These are phyloP conservation scores for Albugo candida DNA, from an alignment of 352 stramenopile species.

Conservation along the genomic window DNA sequence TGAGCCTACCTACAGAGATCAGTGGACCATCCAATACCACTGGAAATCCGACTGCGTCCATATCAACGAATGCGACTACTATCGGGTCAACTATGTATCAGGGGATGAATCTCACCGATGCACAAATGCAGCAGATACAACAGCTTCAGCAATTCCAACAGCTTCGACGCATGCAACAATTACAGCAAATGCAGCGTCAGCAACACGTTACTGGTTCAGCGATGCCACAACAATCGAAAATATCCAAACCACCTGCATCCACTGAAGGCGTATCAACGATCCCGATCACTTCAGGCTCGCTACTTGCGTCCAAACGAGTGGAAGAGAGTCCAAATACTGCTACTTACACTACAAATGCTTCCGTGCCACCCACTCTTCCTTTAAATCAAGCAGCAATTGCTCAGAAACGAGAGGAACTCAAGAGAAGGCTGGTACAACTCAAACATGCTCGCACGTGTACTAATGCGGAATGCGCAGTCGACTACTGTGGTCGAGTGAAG, in stretches of 20 bases:
- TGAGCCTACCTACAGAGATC: conserved; percentile 65
- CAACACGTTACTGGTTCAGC: too few species aligned
- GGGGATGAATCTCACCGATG: conserved; percentile 51
- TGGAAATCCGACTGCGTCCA: neutral
- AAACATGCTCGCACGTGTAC: conserved; percentile 76
- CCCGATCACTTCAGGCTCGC: conserved; percentile 14
- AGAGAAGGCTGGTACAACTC: conserved; percentile 65
- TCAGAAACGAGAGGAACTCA: conserved; percentile 71
- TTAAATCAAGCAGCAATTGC: conserved; percentile 69
- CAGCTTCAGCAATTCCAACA: conserved; percentile 78
- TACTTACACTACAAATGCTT: conserved; percentile 12
- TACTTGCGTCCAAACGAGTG: conserved; percentile 2
- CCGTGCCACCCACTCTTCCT: conserved; percentile 15
- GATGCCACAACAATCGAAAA: conserved; percentile 34
- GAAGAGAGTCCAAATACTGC: conserved; percentile 6
- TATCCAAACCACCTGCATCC: conserved; percentile 14
- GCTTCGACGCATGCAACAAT: conserved; percentile 46
- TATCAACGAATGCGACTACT: conserved; percentile 2
- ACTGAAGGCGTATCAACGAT: conserved; percentile 11
- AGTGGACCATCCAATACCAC: too few species aligned
- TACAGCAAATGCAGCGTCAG: conserved; percentile 42
- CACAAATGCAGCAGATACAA: conserved; percentile 69
- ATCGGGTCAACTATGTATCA: conserved; percentile 37
- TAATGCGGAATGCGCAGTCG: conserved; percentile 41
- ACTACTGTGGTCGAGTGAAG: conserved; percentile 70